These are phyloP conservation scores for Mercurialis annua DNA, from an alignment of 345 rosid species.

Conservation along the genomic window DNA sequence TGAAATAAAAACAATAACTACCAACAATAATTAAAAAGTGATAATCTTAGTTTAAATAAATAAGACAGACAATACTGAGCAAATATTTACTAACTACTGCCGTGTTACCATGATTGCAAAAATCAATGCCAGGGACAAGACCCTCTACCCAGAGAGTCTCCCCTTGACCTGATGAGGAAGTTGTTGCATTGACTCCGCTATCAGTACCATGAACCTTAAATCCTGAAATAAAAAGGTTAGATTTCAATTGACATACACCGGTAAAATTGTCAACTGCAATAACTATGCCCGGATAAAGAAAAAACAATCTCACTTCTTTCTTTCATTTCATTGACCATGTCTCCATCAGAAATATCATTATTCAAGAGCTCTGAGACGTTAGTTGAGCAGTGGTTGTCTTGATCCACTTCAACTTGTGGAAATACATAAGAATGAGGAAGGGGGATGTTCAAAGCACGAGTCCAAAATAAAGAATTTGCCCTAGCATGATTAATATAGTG, in stretches of 20 bases:
- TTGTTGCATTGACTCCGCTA: conserved; percentile 28
- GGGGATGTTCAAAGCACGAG: conserved; percentile 92
- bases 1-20: neutral
- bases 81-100: conserved; percentile 13
- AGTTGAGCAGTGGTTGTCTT: conserved; percentile 14
- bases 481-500: conserved; percentile 35
- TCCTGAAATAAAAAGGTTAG: conserved; percentile 31
- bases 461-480: conserved; percentile 97
- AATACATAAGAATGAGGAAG: conserved; percentile 82
- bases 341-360: conserved; percentile 20
- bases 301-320: conserved; percentile 38
- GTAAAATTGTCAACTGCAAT: conserved; percentile 6
- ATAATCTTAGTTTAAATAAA: neutral
- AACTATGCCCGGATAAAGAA: conserved; percentile 3
- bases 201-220: conserved; percentile 20
- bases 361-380: conserved; percentile 18
- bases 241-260: conserved; percentile 17
- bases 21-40: neutral
- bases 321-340: conserved; percentile 13
- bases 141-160: conserved; percentile 95
- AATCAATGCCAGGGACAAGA: conserved; percentile 96
- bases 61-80: neutral
- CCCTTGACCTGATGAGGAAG: conserved; percentile 34
- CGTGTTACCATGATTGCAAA: conserved; percentile 95
- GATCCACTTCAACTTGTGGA: conserved; percentile 54